Conservation (phyloP, 2,329 filamentous ascomycete genomes). For the Anthostomella pinea region DNA sequence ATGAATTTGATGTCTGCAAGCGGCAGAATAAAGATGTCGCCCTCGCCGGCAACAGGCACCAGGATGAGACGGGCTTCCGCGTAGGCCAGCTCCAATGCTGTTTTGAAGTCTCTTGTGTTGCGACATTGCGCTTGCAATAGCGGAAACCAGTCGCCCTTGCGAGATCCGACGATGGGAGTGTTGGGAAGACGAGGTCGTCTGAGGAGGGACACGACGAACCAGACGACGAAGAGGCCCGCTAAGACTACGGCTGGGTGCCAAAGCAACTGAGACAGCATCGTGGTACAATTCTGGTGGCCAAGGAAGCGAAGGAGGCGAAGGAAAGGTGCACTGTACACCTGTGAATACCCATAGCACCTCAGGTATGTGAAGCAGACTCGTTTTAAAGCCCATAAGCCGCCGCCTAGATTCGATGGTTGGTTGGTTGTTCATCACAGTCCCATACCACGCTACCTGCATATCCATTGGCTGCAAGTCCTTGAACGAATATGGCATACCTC, state of each 20-base stretch:
- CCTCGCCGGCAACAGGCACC: conserved; percentile 6
- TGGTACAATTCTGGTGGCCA: too few relatives aligned
- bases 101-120: conserved; percentile 11
- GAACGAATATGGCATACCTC: too few relatives aligned
- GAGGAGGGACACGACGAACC: not conserved
- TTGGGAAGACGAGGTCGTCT: conserved; percentile 4
- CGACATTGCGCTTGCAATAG: conserved; percentile 11
- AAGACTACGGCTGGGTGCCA: not conserved
- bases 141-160: conserved; percentile 12
- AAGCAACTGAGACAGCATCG: too few relatives aligned
- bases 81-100: conserved; percentile 3
- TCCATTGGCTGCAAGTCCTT: too few relatives aligned
- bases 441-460: too few relatives aligned
- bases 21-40: conserved; percentile 6
- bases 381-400: too few relatives aligned
- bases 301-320: too few relatives aligned
- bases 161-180: conserved; percentile 9
- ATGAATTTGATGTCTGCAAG: conserved; percentile 7
- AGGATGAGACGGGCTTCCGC: conserved; percentile 2
- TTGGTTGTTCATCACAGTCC: too few relatives aligned
- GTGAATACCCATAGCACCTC: too few relatives aligned
- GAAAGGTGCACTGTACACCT: too few relatives aligned
- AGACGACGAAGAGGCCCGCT: not conserved
- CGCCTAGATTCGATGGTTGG: too few relatives aligned
- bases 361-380: too few relatives aligned